These are phyloP conservation scores for Parietichytrium sp. DNA, from an alignment of 108 stramenopile genomes.

Conservation along the genomic window DNA sequence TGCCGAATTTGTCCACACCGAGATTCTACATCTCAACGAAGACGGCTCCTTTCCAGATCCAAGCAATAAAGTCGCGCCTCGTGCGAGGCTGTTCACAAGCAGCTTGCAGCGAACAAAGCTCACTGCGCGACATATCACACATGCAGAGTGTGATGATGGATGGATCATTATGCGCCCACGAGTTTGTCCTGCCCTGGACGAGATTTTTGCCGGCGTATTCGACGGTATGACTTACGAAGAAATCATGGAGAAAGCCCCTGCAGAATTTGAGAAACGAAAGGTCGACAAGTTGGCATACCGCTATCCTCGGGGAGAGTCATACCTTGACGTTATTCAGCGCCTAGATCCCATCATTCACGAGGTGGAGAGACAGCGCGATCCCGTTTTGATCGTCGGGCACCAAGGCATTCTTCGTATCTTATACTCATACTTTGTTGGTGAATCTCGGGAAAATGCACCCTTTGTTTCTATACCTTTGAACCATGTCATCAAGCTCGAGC, in stretches of 20 bases:
- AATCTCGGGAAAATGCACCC: constrained; percentile 88
- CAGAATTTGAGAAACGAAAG: constrained; percentile 85
- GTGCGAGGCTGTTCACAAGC: constrained; percentile 90
- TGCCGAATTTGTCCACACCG: constrained; percentile 79
- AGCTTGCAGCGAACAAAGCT: constrained; percentile 90
- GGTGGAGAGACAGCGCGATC: constrained; percentile 94
- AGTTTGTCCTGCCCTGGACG: constrained; percentile 76
- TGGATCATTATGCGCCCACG: constrained; percentile 43
- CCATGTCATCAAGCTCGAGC: constrained; percentile 91
- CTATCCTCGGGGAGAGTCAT: constrained; percentile 83
- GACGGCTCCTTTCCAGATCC: background rate
- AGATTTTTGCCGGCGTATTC: constrained; percentile 88
- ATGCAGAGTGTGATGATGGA: constrained; percentile 49
- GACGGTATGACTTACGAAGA: constrained; percentile 93
- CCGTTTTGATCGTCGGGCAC: constrained; percentile 84
- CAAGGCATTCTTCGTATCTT: constrained; percentile 94
- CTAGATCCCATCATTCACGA: constrained; percentile 94
- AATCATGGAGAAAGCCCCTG: constrained; percentile 86
- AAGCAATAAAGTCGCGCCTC: constrained; percentile 37
- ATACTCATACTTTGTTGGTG: constrained; percentile 97
- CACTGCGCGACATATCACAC: constrained; percentile 86
- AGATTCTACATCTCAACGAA: constrained; percentile 52
- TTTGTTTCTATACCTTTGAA: constrained; percentile 94
- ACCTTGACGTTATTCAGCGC: constrained; percentile 95
- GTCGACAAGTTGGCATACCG: constrained; percentile 82